Evolutionary conservation across 371 early-diverging fungal genomes (phyloP), one percentile per base, ranked within the genome.

Genomic region (Syncephalis fuscata): DNA sequence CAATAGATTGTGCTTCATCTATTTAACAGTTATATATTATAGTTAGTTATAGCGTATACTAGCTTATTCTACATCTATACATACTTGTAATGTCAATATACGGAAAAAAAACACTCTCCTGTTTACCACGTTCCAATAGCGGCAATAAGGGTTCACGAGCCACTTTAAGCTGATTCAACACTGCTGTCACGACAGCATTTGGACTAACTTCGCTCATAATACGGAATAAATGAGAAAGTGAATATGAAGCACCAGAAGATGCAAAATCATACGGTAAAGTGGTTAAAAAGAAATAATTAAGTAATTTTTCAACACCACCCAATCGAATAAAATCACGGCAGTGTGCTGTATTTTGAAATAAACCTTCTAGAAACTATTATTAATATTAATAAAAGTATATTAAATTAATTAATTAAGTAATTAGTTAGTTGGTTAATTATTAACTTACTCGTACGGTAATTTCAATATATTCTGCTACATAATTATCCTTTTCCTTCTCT

Each of bases 341-440:
- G 52, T 85, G 87, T 11, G 70, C 49, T 23, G 68, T 62, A 51
- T 80, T 86, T 50, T 86, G 85, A 57, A 92, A 86, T 16, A 88
- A 59, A 2, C 90, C 90, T 51, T 90, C 90, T 20, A 89, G 60
- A 51, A 90, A 88, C 71, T 78, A 59, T 9, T n/a, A 37, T 46
- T 20, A 36, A 40, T 1, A 49, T 24, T 32, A 16, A 46, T 15
- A 9, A 2, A 39, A 26, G 11, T n/a, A 46, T 15, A 17, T 59
- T 48, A 32, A 25, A 14, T 25, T 43, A 27, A 27, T 22, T 32
- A 45, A 21, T 49, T 15, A 24, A 3, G 22, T 21, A 26, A 19
- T 32, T 41, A 27, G 24, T 7, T 11, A 42, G 63, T 48, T 67
- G 67, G 26, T 58, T 60, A 2, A 62, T 50, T 59, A 63, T n/a